Evolutionary conservation across 257 asterid genomes (phyloP).

Genomic region (Nicotiana obtusifolia): DNA sequence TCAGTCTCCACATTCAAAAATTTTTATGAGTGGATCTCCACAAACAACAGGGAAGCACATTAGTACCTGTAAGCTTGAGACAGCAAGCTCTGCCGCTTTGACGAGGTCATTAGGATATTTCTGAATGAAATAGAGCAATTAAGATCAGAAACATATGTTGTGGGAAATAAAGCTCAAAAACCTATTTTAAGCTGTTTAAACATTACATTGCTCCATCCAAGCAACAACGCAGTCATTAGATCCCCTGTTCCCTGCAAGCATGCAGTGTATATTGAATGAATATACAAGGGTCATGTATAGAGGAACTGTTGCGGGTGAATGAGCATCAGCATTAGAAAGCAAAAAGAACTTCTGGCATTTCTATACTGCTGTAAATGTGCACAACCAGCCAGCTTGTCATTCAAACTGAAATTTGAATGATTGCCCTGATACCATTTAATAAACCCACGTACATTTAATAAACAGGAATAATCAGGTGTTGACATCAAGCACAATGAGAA

Average conservation of each 20-base stretch:
- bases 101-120: slow-evolving; percentile 81
- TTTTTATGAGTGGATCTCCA: neutral
- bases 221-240: slow-evolving; percentile 81
- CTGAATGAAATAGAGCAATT: slow-evolving; percentile 33
- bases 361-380: neutral
- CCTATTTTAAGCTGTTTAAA: slow-evolving; percentile 10
- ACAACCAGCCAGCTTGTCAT: neutral
- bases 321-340: neutral
- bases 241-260: slow-evolving; percentile 93
- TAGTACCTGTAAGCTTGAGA: slow-evolving; percentile 90
- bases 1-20: neutral
- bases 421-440: neutral
- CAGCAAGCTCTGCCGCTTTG: slow-evolving; percentile 94
- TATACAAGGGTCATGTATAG: slow-evolving; percentile 1
- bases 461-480: neutral
- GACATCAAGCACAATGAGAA: neutral
- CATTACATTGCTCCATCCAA: slow-evolving; percentile 97
- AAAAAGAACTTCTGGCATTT: neutral
- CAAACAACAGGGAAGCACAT: neutral
- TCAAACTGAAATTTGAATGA: neutral
- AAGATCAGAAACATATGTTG: slow-evolving; percentile 18
- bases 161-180: slow-evolving; percentile 8
- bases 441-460: neutral
- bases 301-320: slow-evolving; percentile 10
- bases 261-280: slow-evolving; percentile 5